Percentiles rank a stretch among this genome's conserved stretches.
phyloP scores from a whole-genome alignment of 441 rosid genomes.

The Erodium moschatum region DNA sequence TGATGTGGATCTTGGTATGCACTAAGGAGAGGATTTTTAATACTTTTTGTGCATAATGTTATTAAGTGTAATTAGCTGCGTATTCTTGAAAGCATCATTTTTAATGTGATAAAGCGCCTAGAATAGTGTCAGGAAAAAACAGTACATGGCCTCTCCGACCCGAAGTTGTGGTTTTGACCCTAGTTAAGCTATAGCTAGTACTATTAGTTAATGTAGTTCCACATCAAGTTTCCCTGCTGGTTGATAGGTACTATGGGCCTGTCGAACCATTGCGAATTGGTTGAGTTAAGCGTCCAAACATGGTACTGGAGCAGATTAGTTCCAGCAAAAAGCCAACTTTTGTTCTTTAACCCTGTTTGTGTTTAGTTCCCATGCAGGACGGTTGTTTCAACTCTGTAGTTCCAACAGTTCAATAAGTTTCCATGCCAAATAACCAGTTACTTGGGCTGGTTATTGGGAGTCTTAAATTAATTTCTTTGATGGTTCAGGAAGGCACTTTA shows the following conservation, averaged over 20 bases:
- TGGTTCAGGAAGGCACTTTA: not conserved
- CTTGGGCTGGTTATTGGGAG: not conserved
- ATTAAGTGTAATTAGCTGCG: not conserved
- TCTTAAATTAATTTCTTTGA: not conserved
- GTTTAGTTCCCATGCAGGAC: not conserved
- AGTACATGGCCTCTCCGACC: not conserved
- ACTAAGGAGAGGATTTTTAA: conserved; percentile 16
- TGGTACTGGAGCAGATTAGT: not conserved
- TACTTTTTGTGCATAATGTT: conserved; percentile 2
- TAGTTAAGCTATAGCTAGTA: not conserved
- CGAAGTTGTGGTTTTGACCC: not conserved
- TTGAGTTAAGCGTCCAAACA: conserved; percentile 3
- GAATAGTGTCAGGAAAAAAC: not conserved
- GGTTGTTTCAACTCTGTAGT: not conserved
- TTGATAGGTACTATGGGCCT: not conserved
- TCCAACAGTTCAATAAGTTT: not conserved
- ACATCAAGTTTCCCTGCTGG: not conserved
- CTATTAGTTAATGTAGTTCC: conserved; percentile 4
- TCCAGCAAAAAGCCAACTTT: not conserved
- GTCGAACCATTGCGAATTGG: not conserved
- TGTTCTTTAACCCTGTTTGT: not conserved
- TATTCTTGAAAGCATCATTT: not conserved
- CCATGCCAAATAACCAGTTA: not conserved
- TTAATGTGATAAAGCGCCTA: not conserved
- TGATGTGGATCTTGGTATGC: conserved; percentile 79